A percentile compares a stretch with the other conserved stretches of the same genome.
Evolutionary conservation across 495 filamentous ascomycete genomes (phyloP).

Genomic region (Oleoguttula mirabilis): DNA sequence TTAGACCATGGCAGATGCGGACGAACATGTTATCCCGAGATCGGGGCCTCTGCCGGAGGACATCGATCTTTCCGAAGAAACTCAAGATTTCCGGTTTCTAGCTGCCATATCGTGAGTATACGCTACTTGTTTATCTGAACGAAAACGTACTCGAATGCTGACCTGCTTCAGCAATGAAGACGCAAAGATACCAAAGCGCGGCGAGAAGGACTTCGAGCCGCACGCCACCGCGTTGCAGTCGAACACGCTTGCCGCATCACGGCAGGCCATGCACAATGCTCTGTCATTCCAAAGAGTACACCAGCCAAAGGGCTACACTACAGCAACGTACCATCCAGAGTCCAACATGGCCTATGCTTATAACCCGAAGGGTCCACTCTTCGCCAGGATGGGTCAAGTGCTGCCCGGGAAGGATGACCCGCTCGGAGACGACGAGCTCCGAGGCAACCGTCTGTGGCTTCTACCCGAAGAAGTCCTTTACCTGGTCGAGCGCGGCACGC

Average conservation of each 20-base stretch:
- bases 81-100: slow-evolving; percentile 78
- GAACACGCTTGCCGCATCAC: slow-evolving; percentile 59
- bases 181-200: slow-evolving; percentile 53
- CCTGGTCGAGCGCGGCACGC: slow-evolving; percentile 68
- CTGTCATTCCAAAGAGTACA: slow-evolving; percentile 61
- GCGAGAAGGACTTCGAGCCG: slow-evolving; percentile 93
- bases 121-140: not conserved
- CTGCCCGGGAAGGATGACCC: slow-evolving; percentile 33
- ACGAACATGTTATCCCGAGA: slow-evolving; percentile 28
- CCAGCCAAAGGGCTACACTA: slow-evolving; percentile 37
- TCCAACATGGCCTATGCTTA: slow-evolving; percentile 34
- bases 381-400: slow-evolving; percentile 46
- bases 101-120: slow-evolving; percentile 41
- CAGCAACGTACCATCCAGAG: slow-evolving; percentile 47
- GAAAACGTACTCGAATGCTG: slow-evolving; percentile 25
- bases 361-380: slow-evolving; percentile 39
- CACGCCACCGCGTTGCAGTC: slow-evolving; percentile 76
- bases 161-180: slow-evolving; percentile 9
- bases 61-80: slow-evolving; percentile 63
- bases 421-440: slow-evolving; percentile 4
- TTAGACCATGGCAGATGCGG: slow-evolving; percentile 30
- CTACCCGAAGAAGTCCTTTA: slow-evolving; percentile 89
- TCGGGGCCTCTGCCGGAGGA: slow-evolving; percentile 31
- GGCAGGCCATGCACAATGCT: slow-evolving; percentile 83
- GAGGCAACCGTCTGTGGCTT: slow-evolving; percentile 48